phyloP scores from a whole-genome alignment of 768 basidiomycete species.

The Suillus americanus region DNA sequence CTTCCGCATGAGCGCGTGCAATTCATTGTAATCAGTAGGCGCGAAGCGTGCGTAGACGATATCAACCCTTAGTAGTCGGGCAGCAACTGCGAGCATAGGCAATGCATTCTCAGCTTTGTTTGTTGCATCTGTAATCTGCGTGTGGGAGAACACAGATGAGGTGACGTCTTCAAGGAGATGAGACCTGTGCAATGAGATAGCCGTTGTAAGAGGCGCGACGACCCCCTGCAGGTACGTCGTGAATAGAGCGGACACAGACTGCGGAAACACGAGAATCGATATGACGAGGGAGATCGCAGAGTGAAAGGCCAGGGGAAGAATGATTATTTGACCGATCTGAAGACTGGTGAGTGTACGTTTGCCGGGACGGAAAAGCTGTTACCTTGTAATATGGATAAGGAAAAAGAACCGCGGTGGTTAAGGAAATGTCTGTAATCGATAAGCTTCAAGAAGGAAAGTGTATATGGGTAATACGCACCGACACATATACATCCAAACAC shows the following conservation, averaged over 20 bases:
- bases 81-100: conserved; percentile 49
- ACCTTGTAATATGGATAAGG: conserved; percentile 65
- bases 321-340: conserved; percentile 50
- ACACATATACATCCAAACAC: conserved; percentile 62
- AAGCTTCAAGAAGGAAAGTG: not conserved
- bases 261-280: conserved; percentile 61
- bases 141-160: conserved; percentile 30
- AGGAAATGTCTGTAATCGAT: conserved; percentile 46
- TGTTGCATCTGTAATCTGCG: conserved; percentile 33
- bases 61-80: conserved; percentile 56
- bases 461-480: conserved; percentile 34
- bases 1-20: conserved; percentile 50
- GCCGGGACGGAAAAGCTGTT: not conserved
- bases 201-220: conserved; percentile 45
- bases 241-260: conserved; percentile 60
- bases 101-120: conserved; percentile 48
- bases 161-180: conserved; percentile 44
- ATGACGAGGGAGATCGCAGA: conserved; percentile 51
- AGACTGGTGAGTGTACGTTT: conserved; percentile 4
- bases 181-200: conserved; percentile 45
- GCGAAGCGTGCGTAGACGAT: conserved; percentile 60
- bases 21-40: conserved; percentile 50
- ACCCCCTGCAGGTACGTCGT: conserved; percentile 47
- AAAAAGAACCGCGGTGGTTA: conserved; percentile 58
- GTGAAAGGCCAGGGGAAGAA: conserved; percentile 61